phyloP scores from a whole-genome alignment of 2,329 filamentous ascomycete species.

The Xylaria sp. region DNA sequence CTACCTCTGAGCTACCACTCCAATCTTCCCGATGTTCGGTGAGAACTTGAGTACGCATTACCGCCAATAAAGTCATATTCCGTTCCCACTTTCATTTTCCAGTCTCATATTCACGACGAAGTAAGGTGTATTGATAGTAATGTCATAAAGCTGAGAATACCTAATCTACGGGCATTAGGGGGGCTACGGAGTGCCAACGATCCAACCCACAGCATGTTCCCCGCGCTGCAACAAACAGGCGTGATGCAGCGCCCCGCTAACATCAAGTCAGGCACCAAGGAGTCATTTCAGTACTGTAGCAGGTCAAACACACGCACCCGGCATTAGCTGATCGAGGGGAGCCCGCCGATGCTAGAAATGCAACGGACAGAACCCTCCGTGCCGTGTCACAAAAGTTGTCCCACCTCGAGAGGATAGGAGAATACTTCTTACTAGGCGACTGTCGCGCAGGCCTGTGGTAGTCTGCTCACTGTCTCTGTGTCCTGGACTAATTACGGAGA shows the following conservation, averaged over 20 bases:
- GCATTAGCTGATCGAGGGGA: background rate
- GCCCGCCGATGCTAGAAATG: background rate
- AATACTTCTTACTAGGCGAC: conserved; percentile 72
- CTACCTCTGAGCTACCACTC: conserved; percentile 13
- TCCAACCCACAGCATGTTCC: too few relatives aligned
- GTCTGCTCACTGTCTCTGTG: conserved; percentile 62
- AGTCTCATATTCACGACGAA: too few relatives aligned
- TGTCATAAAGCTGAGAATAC: too few relatives aligned
- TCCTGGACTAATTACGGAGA: conserved; percentile 34
- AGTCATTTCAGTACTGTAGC: background rate
- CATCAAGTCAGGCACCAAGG: too few relatives aligned
- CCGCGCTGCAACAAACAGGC: too few relatives aligned
- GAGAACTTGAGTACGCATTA: background rate
- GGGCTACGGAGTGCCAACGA: too few relatives aligned
- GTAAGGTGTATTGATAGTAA: too few relatives aligned
- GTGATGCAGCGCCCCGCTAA: too few relatives aligned
- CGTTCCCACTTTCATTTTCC: background rate
- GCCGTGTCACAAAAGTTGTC: conserved; percentile 67
- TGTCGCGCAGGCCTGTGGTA: conserved; percentile 76
- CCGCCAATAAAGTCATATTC: background rate
- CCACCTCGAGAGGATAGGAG: conserved; percentile 69
- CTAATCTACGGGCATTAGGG: too few relatives aligned
- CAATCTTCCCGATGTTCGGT: too few relatives aligned
- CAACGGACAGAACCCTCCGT: background rate
- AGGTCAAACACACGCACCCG: background rate